Evolutionary conservation across 1,284 basidiomycete species (phyloP).

Genomic region (Stygiomarasmius scandens): DNA sequence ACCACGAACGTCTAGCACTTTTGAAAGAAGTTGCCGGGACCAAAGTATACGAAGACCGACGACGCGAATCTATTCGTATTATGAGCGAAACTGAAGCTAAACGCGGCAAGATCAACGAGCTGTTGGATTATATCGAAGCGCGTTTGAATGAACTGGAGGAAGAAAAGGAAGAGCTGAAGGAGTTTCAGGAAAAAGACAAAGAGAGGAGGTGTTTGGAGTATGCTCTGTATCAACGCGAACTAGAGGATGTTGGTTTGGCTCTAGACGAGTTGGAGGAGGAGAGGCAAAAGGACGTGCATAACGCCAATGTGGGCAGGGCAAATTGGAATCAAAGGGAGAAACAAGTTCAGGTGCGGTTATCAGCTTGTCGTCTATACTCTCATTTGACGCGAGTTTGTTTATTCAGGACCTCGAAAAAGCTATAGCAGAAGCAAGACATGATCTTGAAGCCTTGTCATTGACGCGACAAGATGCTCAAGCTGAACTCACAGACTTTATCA

Average conservation of each 20-base stretch:
- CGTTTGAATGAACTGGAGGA: slow-evolving; percentile 91
- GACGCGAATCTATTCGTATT: slow-evolving; percentile 90
- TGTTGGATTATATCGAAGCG: slow-evolving; percentile 90
- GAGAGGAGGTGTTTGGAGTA: slow-evolving; percentile 96
- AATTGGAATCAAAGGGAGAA: slow-evolving; percentile 86
- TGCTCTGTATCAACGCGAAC: slow-evolving; percentile 88
- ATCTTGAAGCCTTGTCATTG: slow-evolving; percentile 68
- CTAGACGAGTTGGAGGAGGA: slow-evolving; percentile 87
- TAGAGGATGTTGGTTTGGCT: slow-evolving; percentile 85
- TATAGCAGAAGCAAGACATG: slow-evolving; percentile 73
- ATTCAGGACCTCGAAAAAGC: slow-evolving; percentile 72
- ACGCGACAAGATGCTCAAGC: slow-evolving; percentile 74
- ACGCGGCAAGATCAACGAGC: slow-evolving; percentile 87
- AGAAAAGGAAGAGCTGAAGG: slow-evolving; percentile 96
- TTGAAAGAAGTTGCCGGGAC: slow-evolving; percentile 99
- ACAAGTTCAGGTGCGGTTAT: slow-evolving; percentile 68
- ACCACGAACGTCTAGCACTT: slow-evolving; percentile 89
- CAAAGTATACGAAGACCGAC: slow-evolving; percentile 95
- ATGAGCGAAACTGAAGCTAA: slow-evolving; percentile 97
- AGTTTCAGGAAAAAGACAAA: slow-evolving; percentile 95
- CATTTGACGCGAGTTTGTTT: background rate
- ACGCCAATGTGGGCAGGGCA: slow-evolving; percentile 78
- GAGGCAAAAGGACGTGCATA: slow-evolving; percentile 79
- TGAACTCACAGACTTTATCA: slow-evolving; percentile 81
- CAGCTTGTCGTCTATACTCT: background rate